Evolutionary conservation across 2,329 filamentous ascomycete species (phyloP).

Genomic region (Setomelanomma holmii): DNA sequence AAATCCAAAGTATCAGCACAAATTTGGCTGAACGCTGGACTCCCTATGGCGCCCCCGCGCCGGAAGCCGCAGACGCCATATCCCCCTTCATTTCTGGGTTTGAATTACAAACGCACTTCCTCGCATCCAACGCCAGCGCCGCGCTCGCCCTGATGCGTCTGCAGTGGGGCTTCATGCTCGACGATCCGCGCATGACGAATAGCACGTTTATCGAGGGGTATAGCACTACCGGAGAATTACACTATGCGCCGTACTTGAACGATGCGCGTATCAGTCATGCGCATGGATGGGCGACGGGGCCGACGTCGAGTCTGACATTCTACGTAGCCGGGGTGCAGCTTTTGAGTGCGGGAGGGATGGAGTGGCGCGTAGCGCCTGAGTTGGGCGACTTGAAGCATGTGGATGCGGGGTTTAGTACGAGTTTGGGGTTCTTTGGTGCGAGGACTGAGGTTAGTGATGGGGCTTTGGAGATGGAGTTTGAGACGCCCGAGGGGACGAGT

Average conservation of each 20-base stretch:
- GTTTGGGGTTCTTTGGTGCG: conserved; percentile 47
- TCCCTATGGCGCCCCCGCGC: conserved; percentile 55
- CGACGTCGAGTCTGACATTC: conserved; percentile 53
- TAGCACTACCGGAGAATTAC: conserved; percentile 53
- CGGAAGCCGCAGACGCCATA: conserved; percentile 56
- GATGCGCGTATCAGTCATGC: conserved; percentile 58
- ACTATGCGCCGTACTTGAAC: conserved; percentile 59
- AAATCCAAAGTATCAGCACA: conserved; percentile 41
- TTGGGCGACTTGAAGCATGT: conserved; percentile 46
- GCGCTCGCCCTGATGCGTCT: conserved; percentile 55
- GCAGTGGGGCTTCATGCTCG: conserved; percentile 64
- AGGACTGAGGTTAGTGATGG: conserved; percentile 28
- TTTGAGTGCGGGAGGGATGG: conserved; percentile 44
- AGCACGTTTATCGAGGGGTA: conserved; percentile 62
- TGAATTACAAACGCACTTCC: conserved; percentile 55
- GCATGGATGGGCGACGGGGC: conserved; percentile 61
- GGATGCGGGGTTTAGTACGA: conserved; percentile 49
- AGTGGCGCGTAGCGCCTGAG: conserved; percentile 47
- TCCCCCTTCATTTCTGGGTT: conserved; percentile 59
- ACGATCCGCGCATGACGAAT: conserved; percentile 62
- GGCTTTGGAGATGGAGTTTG: conserved; percentile 32
- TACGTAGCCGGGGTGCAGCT: conserved; percentile 53
- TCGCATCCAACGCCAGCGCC: conserved; percentile 48
- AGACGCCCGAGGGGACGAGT: conserved; percentile 38
- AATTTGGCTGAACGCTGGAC: conserved; percentile 49